Evolutionary conservation across 805 yeast species (phyloP).

Genomic region (Candida coleopterorum): DNA sequence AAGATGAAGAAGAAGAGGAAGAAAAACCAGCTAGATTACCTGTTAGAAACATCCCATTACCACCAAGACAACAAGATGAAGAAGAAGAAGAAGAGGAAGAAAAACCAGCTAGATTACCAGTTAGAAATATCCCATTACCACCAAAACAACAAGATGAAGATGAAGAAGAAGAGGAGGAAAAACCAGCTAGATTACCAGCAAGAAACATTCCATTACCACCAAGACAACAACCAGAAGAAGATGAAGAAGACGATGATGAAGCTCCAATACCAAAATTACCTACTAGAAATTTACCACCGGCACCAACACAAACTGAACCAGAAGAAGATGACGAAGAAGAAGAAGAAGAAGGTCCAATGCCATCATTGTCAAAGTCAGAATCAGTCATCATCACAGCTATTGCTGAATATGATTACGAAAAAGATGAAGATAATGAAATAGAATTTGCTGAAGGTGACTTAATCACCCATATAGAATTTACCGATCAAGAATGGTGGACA

Average conservation of each 20-base stretch:
- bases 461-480: constrained; percentile 78
- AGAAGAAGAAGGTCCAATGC: constrained; percentile 3
- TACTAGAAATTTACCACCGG: constrained; percentile 14
- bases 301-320: constrained; percentile 5
- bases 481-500: constrained; percentile 97
- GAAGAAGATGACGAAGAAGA: constrained; percentile 10
- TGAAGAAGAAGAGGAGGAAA: constrained; percentile 11
- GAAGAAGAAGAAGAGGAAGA: constrained; percentile 10
- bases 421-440: constrained; percentile 89
- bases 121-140: constrained; percentile 9
- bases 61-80: constrained; percentile 9
- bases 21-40: constrained; percentile 8
- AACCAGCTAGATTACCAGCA: constrained; percentile 8
- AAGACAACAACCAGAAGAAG: constrained; percentile 10
- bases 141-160: constrained; percentile 10
- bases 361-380: not conserved
- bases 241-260: constrained; percentile 14
- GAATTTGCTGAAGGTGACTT: constrained; percentile 78
- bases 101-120: constrained; percentile 9
- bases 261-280: constrained; percentile 16
- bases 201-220: constrained; percentile 9
- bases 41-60: constrained; percentile 8
- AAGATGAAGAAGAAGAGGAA: constrained; percentile 11
- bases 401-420: constrained; percentile 81
- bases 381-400: constrained; percentile 43